A percentile compares a stretch with the other conserved stretches of the same genome.
Evolutionary conservation across 2,329 filamentous ascomycete species (phyloP).

Genomic region (Spiromastix sp.): DNA sequence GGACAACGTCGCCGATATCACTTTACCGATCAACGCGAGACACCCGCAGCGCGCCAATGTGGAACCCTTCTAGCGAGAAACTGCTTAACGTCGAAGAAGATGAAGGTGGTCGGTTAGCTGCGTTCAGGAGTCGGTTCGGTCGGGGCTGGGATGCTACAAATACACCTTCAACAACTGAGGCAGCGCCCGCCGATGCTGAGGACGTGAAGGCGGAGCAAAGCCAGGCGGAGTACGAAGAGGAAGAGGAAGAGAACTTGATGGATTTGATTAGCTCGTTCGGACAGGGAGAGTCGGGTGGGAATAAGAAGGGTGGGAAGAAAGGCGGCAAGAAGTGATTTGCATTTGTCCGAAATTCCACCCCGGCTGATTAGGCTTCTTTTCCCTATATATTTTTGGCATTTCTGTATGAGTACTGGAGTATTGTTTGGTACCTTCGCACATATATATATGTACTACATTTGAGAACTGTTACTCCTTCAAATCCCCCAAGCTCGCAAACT

Average conservation of each 20-base stretch:
- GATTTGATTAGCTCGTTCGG: constrained; percentile 46
- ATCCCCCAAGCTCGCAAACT: too few species aligned
- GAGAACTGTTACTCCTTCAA: too few species aligned
- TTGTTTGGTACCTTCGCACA: too few species aligned
- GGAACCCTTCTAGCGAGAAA: constrained; percentile 77
- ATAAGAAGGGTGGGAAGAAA: constrained; percentile 15
- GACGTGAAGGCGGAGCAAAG: constrained; percentile 17
- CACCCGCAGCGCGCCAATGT: constrained; percentile 76
- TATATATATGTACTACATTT: too few species aligned
- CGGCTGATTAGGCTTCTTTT: too few species aligned
- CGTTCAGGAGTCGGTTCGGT: constrained; percentile 79
- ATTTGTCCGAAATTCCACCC: too few species aligned
- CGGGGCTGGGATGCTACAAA: constrained; percentile 62
- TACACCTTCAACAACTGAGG: constrained; percentile 22
- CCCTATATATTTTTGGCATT: too few species aligned
- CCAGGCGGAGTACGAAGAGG: constrained; percentile 33
- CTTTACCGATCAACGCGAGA: constrained; percentile 63
- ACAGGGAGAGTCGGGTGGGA: constrained; percentile 29
- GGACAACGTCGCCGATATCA: constrained; percentile 41
- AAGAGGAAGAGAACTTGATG: constrained; percentile 45
- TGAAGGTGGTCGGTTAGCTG: constrained; percentile 79
- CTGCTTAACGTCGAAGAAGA: constrained; percentile 86
- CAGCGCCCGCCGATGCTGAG: constrained; percentile 10
- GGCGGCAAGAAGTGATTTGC: too few species aligned
- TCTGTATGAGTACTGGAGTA: neutral